Evolutionary conservation across 148 eudicot genomes (phyloP).

Genomic region (Camellia granthamiana): DNA sequence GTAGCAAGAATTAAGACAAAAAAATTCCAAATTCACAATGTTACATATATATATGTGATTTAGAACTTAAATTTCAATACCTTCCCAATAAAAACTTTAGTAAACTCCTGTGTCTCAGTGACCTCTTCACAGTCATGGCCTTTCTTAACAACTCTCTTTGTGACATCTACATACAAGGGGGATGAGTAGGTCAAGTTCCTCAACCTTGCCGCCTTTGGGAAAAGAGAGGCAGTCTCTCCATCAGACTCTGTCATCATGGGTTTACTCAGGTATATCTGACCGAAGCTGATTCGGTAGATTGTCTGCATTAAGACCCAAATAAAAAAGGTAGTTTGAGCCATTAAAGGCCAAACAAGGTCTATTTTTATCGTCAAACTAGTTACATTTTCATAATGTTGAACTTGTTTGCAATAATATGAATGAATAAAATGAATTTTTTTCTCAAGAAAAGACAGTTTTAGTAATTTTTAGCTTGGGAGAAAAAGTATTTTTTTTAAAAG

Average conservation of each 20-base stretch:
- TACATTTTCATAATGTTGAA: neutral
- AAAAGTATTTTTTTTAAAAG: too few relatives aligned
- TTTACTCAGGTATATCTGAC: slow-evolving; percentile 62
- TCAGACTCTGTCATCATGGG: slow-evolving; percentile 76
- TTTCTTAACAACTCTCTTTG: slow-evolving; percentile 75
- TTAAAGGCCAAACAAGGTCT: neutral
- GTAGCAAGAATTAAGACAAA: slow-evolving; percentile 16
- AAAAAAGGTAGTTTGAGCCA: neutral
- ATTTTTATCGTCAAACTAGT: neutral
- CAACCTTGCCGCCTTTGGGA: slow-evolving; percentile 93
- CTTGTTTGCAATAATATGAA: neutral
- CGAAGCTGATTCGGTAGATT: slow-evolving; percentile 58
- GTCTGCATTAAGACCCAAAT: slow-evolving; percentile 49
- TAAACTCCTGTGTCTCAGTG: slow-evolving; percentile 80
- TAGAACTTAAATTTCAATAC: slow-evolving; percentile 25
- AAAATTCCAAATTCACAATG: neutral
- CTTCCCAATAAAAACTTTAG: slow-evolving; percentile 95
- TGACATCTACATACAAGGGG: slow-evolving; percentile 89
- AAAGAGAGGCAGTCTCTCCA: slow-evolving; percentile 87
- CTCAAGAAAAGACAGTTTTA: too few relatives aligned
- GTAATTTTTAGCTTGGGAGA: too few relatives aligned
- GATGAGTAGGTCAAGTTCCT: slow-evolving; percentile 94
- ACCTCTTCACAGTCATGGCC: slow-evolving; percentile 95
- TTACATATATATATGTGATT: neutral
- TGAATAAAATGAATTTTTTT: neutral